phyloP scores from a whole-genome alignment of 495 filamentous ascomycete genomes.

The Aspergillus conjunctus region DNA sequence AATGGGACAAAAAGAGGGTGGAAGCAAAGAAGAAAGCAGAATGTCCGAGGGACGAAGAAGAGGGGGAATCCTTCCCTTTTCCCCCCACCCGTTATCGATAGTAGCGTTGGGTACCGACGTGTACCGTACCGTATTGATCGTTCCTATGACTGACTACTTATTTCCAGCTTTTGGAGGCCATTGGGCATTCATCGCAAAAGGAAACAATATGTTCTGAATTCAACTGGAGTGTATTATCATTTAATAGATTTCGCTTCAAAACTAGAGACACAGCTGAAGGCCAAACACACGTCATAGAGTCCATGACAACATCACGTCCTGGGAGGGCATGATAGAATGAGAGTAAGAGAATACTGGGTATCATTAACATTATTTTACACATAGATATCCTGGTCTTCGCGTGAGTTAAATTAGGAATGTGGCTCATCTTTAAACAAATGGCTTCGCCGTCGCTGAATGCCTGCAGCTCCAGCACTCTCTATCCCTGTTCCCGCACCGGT shows the following conservation, averaged over 20 bases:
- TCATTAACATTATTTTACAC: neutral
- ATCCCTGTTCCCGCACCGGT: conserved; percentile 37
- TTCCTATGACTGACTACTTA: too few species aligned
- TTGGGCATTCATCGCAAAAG: too few species aligned
- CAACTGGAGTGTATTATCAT: too few species aligned
- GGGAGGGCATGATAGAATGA: neutral
- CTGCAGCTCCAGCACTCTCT: conserved; percentile 36
- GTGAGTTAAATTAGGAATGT: conserved; percentile 16
- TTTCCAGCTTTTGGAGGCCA: too few species aligned
- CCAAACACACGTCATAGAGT: too few species aligned
- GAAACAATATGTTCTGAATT: too few species aligned
- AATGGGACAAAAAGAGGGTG: conserved; percentile 17
- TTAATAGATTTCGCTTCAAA: too few species aligned
- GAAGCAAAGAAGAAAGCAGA: conserved; percentile 8
- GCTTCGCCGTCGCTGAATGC: conserved; percentile 41
- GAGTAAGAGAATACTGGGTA: neutral
- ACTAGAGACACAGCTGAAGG: too few species aligned
- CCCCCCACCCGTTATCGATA: conserved; percentile 28
- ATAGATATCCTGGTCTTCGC: neutral
- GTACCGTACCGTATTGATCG: neutral
- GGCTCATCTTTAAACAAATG: conserved; percentile 28
- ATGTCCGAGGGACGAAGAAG: conserved; percentile 5
- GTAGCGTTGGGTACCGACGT: conserved; percentile 11
- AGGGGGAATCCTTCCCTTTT: conserved; percentile 11
- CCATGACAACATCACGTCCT: too few species aligned